Percentiles rank a stretch among this genome's conserved stretches.
These are phyloP conservation scores for Lepidium sativum DNA, from an alignment of 345 rosid genomes.

Conservation along the genomic window DNA sequence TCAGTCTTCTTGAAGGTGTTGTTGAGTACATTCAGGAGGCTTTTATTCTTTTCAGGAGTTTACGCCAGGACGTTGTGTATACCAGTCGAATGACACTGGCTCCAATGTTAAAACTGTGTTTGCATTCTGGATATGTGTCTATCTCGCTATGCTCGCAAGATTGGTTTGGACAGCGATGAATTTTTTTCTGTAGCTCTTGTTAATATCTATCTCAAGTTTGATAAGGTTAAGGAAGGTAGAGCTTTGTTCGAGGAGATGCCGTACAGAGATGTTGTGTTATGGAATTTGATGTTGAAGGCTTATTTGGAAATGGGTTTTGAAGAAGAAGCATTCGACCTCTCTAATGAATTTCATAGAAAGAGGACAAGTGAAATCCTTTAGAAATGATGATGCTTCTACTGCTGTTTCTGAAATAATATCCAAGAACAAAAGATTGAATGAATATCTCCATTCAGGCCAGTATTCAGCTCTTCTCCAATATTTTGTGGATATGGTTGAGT, in stretches of 20 bases:
- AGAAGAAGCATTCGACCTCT: constrained; percentile 29
- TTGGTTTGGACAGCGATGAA: constrained; percentile 39
- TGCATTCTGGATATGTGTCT: constrained; percentile 37
- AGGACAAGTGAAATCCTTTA: constrained; percentile 15
- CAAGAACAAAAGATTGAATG: constrained; percentile 38
- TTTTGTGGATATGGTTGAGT: constrained; percentile 40
- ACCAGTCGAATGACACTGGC: constrained; percentile 43
- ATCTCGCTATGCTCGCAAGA: constrained; percentile 48
- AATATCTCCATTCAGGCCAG: constrained; percentile 28
- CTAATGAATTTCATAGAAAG: constrained; percentile 29
- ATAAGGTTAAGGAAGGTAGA: constrained; percentile 37
- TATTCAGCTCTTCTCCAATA: constrained; percentile 27
- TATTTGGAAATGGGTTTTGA: constrained; percentile 31
- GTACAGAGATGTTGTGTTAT: constrained; percentile 42
- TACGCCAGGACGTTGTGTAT: constrained; percentile 26
- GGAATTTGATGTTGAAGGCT: constrained; percentile 56
- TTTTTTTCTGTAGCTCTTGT: constrained; percentile 47
- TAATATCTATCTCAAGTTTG: constrained; percentile 43
- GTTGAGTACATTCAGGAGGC: constrained; percentile 28
- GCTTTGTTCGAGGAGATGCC: constrained; percentile 39
- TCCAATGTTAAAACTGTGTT: constrained; percentile 46
- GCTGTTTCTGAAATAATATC: constrained; percentile 17
- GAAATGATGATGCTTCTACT: background rate
- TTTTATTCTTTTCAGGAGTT: constrained; percentile 32
- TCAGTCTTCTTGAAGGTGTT: constrained; percentile 15